Conservation (phyloP, 2,329 filamentous ascomycete species). For the Thermomyces lanuginosus region DNA sequence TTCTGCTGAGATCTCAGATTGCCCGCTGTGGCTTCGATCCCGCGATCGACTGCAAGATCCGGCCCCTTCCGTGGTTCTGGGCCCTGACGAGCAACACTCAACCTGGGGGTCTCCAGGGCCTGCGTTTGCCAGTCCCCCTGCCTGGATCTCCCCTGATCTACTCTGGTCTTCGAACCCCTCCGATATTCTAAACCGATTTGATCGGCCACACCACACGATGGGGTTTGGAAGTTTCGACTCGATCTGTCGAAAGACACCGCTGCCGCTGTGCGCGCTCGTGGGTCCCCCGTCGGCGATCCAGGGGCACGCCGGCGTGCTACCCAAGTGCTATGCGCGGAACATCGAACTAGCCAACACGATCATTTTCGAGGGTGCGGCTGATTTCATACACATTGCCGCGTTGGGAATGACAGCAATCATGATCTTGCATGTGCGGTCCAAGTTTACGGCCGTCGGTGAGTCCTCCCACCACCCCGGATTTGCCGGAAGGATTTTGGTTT, state of each 20-base stretch:
- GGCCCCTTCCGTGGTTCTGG: no score
- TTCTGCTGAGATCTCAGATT: no score
- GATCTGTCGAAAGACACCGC: constrained; percentile 68
- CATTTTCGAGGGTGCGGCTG: constrained; percentile 86
- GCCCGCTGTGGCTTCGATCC: no score
- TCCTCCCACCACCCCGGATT: constrained; percentile 4
- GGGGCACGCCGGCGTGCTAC: constrained; percentile 63
- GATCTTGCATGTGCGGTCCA: constrained; percentile 90
- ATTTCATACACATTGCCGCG: constrained; percentile 81
- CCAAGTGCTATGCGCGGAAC: constrained; percentile 82
- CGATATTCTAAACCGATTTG: not conserved
- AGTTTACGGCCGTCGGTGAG: constrained; percentile 93
- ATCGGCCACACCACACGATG: constrained; percentile 38
- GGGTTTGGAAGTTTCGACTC: constrained; percentile 80
- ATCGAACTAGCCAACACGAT: constrained; percentile 96
- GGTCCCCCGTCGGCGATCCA: constrained; percentile 48
- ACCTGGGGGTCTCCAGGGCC: no score
- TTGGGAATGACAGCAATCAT: constrained; percentile 90
- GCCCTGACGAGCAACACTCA: no score
- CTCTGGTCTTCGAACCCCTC: not conserved
- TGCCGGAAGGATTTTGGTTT: no score
- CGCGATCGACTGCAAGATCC: no score
- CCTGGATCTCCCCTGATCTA: not conserved
- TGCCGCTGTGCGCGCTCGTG: constrained; percentile 76
- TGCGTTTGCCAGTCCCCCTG: no score